Evolutionary conservation across 345 rosid genomes (phyloP).

Genomic region (Viola odorata): DNA sequence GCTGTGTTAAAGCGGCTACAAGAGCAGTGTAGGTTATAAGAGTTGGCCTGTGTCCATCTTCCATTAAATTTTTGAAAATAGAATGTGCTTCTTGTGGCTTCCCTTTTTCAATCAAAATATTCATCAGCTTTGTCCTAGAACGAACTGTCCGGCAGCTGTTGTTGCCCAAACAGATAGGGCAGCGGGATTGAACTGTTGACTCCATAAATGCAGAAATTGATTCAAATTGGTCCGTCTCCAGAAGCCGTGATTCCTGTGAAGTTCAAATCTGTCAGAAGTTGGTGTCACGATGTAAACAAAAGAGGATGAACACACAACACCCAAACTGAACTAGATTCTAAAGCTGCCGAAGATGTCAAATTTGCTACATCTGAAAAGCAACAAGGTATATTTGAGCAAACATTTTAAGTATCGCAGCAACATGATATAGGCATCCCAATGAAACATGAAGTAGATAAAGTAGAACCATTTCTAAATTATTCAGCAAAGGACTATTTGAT

Average conservation of each 20-base stretch:
- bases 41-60: constrained; percentile 83
- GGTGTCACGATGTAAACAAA: not conserved
- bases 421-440: not conserved
- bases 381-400: not conserved
- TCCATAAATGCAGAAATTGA: constrained; percentile 26
- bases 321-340: not conserved
- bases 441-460: not conserved
- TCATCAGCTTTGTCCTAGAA: constrained; percentile 91
- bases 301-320: not conserved
- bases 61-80: constrained; percentile 54
- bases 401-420: not conserved
- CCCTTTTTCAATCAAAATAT: constrained; percentile 51
- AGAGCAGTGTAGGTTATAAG: constrained; percentile 78
- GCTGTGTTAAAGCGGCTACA: constrained; percentile 61
- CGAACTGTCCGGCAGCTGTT: constrained; percentile 60
- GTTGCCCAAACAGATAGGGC: constrained; percentile 57
- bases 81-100: constrained; percentile 75
- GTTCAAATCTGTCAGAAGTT: constrained; percentile 9
- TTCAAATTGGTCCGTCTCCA: constrained; percentile 29
- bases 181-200: constrained; percentile 29
- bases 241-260: constrained; percentile 33
- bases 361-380: no score
- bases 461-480: not conserved
- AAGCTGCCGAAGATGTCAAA: not conserved
- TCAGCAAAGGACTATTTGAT: not conserved